phyloP scores from a whole-genome alignment of 306 rosid genomes.

The Prunus padus region DNA sequence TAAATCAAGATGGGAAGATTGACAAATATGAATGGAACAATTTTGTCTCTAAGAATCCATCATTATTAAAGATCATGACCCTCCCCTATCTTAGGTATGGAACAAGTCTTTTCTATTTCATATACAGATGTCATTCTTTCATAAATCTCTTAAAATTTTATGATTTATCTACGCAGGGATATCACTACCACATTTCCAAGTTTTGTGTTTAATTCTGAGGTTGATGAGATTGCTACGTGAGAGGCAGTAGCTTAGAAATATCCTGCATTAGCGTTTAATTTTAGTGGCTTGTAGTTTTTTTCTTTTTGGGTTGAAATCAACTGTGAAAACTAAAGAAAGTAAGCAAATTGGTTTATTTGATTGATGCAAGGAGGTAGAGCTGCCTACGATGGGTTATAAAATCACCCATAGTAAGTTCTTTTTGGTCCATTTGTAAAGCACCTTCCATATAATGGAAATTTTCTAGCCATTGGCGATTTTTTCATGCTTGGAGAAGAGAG shows the following conservation, averaged over 20 bases:
- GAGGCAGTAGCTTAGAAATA: slow-evolving; percentile 16
- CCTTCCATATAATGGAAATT: slow-evolving; percentile 13
- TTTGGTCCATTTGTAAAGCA: slow-evolving; percentile 15
- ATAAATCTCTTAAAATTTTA: background rate
- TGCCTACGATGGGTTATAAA: slow-evolving; percentile 4
- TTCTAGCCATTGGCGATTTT: background rate
- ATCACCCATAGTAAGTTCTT: slow-evolving; percentile 12
- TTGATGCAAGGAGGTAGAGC: background rate
- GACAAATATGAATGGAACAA: slow-evolving; percentile 70
- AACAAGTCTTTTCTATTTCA: background rate
- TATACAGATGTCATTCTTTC: background rate
- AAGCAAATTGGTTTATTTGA: background rate
- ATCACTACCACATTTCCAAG: slow-evolving; percentile 89
- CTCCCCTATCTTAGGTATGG: slow-evolving; percentile 74
- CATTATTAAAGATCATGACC: slow-evolving; percentile 81
- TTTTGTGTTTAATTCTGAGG: slow-evolving; percentile 78
- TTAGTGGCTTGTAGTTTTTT: background rate
- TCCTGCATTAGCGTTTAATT: slow-evolving; percentile 14
- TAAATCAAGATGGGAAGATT: slow-evolving; percentile 81
- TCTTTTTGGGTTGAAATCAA: background rate
- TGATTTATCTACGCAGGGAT: slow-evolving; percentile 54
- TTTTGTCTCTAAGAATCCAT: slow-evolving; percentile 73
- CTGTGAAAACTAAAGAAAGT: background rate
- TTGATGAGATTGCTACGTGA: slow-evolving; percentile 72
- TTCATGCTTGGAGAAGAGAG: background rate